A percentile compares a stretch with the other conserved stretches of the same genome.
phyloP scores from a whole-genome alignment of 441 rosid genomes.

The Melianthus villosus region DNA sequence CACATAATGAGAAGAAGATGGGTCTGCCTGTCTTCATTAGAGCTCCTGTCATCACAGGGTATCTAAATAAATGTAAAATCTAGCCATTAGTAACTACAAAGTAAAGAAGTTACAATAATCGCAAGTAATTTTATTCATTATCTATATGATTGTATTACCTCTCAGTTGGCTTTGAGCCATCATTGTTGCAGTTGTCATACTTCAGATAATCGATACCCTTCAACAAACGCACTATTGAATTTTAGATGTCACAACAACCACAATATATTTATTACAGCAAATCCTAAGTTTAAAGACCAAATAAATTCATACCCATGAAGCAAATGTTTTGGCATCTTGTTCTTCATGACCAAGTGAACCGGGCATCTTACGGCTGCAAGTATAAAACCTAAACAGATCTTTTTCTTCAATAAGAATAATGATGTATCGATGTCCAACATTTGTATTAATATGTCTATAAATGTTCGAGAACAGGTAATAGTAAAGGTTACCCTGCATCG shows the following conservation, averaged over 20 bases:
- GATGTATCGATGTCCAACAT: not conserved
- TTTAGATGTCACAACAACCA: no score
- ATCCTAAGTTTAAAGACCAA: no score
- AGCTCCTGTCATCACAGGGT: constrained; percentile 57
- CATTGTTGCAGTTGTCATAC: constrained; percentile 60
- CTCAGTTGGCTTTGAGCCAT: constrained; percentile 39
- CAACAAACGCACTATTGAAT: constrained; percentile 5
- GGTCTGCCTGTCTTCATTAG: constrained; percentile 46
- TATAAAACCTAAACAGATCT: constrained; percentile 25
- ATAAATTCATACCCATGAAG: constrained; percentile 37
- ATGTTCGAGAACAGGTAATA: no score
- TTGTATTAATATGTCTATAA: not conserved
- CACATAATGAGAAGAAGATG: constrained; percentile 57
- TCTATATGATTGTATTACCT: constrained; percentile 26
- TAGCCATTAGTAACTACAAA: not conserved
- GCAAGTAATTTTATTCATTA: not conserved
- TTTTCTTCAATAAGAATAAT: not conserved
- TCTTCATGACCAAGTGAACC: constrained; percentile 66
- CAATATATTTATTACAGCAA: no score
- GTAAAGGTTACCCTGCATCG: constrained; percentile 39
- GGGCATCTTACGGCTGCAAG: constrained; percentile 56
- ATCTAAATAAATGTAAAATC: constrained; percentile 21
- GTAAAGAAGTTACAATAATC: not conserved
- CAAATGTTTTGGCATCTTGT: constrained; percentile 60
- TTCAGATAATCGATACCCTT: constrained; percentile 68